phyloP scores from a whole-genome alignment of 768 basidiomycete species.

The Collybia mongolica region DNA sequence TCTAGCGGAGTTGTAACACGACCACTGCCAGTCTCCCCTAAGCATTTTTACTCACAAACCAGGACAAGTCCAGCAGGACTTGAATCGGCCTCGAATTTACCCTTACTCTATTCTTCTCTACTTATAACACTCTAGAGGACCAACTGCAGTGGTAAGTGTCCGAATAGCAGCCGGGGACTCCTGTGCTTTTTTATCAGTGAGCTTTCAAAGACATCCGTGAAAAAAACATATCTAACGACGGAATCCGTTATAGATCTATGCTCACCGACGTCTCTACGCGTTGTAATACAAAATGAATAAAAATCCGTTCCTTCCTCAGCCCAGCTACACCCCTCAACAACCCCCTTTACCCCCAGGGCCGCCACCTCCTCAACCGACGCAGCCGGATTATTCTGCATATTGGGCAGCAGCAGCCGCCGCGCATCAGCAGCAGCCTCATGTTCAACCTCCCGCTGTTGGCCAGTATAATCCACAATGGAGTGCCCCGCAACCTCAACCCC shows the following conservation, averaged over 20 bases:
- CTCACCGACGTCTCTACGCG: conserved; percentile 13
- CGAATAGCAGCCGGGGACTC: conserved; percentile 1
- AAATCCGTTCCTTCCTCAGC: conserved; percentile 76
- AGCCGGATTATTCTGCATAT: conserved; percentile 77
- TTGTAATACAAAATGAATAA: conserved; percentile 63
- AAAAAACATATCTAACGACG: neutral
- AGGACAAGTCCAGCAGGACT: neutral
- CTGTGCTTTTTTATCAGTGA: conserved; percentile 8
- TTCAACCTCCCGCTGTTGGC: conserved; percentile 47
- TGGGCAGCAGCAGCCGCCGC: conserved; percentile 63
- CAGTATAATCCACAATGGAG: conserved; percentile 70
- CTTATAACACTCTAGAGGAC: neutral
- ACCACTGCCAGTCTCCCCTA: neutral
- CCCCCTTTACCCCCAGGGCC: conserved; percentile 82
- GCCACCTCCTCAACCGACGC: conserved; percentile 64
- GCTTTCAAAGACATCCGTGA: neutral
- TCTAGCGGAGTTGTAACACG: conserved; percentile 12
- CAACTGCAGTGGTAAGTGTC: conserved; percentile 5
- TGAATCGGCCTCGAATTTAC: neutral
- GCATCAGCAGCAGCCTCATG: conserved; percentile 43
- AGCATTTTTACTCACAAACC: conserved; percentile 2
- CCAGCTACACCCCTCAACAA: conserved; percentile 67
- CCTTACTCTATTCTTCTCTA: conserved; percentile 3
- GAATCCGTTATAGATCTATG: conserved; percentile 11
- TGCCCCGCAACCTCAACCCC: conserved; percentile 47